Evolutionary conservation across 148 eudicot species (phyloP).

Genomic region (Cornus suecica): DNA sequence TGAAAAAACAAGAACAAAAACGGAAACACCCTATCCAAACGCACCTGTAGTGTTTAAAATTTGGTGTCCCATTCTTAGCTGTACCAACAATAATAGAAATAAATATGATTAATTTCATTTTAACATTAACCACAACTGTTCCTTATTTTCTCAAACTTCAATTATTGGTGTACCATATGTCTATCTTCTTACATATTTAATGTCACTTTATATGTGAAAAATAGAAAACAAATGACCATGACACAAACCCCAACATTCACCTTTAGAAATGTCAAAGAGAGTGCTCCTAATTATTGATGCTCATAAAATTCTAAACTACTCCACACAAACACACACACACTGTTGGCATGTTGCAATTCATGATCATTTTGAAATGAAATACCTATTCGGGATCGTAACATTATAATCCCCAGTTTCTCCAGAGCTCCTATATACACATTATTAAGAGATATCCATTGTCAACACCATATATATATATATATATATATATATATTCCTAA

Average conservation of each 20-base stretch:
- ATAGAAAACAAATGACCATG: constrained; percentile 1
- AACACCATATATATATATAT: no score
- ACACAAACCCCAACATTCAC: constrained; percentile 15
- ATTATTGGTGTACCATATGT: background rate
- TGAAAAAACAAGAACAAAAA: no score
- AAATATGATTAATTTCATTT: no score
- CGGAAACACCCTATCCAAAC: no score
- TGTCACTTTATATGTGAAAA: background rate
- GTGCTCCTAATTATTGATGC: constrained; percentile 12
- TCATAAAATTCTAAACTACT: background rate
- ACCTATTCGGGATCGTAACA: constrained; percentile 11
- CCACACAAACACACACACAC: no score
- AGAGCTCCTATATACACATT: constrained; percentile 14
- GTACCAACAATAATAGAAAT: no score
- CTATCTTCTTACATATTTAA: background rate
- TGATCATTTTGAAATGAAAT: background rate
- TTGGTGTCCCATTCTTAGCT: no score
- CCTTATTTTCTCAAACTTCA: constrained; percentile 10
- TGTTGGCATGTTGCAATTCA: no score
- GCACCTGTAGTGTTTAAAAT: no score
- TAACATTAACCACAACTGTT: background rate
- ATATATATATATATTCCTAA: no score
- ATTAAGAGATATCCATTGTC: background rate
- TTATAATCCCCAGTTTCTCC: constrained; percentile 8
- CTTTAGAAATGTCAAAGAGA: constrained; percentile 19